Conservation (phyloP, 2,329 filamentous ascomycete genomes). For the Clarireedia homoeocarpa region DNA sequence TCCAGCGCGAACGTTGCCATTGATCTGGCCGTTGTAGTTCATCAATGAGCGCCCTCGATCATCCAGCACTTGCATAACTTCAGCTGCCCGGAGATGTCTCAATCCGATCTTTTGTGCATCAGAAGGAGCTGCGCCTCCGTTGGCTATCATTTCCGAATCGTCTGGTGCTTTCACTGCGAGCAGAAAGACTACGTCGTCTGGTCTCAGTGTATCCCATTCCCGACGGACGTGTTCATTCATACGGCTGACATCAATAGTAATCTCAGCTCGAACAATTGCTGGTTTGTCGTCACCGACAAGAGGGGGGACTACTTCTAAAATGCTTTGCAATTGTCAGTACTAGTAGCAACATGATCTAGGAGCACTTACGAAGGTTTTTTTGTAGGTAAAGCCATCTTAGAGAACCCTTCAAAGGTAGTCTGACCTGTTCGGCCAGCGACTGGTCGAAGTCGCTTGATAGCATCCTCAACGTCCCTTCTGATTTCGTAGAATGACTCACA, state of each 20-base stretch:
- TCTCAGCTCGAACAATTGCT: slow-evolving; percentile 79
- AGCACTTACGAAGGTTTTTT: slow-evolving; percentile 56
- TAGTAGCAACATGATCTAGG: background rate
- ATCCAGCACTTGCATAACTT: slow-evolving; percentile 79
- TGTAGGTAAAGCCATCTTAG: slow-evolving; percentile 86
- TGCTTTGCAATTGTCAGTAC: slow-evolving; percentile 33
- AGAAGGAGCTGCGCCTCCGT: slow-evolving; percentile 42
- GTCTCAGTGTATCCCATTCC: slow-evolving; percentile 85
- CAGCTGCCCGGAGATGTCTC: slow-evolving; percentile 67
- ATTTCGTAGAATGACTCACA: slow-evolving; percentile 92
- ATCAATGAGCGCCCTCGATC: slow-evolving; percentile 71
- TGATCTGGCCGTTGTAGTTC: slow-evolving; percentile 52
- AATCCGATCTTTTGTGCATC: slow-evolving; percentile 59
- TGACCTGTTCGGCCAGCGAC: slow-evolving; percentile 55
- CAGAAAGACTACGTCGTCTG: slow-evolving; percentile 85
- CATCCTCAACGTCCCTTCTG: slow-evolving; percentile 79
- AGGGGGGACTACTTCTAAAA: slow-evolving; percentile 77
- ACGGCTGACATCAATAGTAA: slow-evolving; percentile 73
- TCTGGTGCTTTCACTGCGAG: slow-evolving; percentile 62
- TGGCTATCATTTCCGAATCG: slow-evolving; percentile 40
- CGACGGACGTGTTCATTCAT: slow-evolving; percentile 66
- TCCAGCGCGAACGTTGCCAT: slow-evolving; percentile 53
- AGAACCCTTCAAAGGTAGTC: slow-evolving; percentile 72
- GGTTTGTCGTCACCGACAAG: slow-evolving; percentile 77
- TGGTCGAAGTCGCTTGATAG: slow-evolving; percentile 71